Evolutionary conservation across 148 eudicot species (phyloP).

Genomic region (Rhododendron ferrugineum): DNA sequence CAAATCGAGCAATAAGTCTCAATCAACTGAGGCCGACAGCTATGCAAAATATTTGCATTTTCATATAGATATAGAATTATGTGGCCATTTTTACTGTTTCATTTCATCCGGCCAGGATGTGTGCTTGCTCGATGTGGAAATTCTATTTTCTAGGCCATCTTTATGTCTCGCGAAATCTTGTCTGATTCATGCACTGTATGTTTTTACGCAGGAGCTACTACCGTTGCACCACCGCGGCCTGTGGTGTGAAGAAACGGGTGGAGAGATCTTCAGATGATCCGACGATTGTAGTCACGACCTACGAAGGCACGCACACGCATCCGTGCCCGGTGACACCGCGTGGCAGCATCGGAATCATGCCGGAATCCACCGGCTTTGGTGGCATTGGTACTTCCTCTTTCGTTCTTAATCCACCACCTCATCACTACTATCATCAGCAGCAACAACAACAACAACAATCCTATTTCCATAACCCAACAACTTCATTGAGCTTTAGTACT

Average conservation of each 20-base stretch:
- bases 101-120: not conserved
- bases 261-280: slow-evolving; percentile 70
- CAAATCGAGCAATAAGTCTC: not conserved
- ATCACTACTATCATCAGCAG: not conserved
- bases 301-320: slow-evolving; percentile 84
- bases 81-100: not conserved
- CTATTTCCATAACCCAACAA: slow-evolving; percentile 22
- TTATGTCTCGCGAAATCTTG: not conserved
- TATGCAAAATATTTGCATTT: too few species aligned
- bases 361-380: slow-evolving; percentile 21
- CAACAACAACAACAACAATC: slow-evolving; percentile 3
- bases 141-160: not conserved
- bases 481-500: slow-evolving; percentile 9
- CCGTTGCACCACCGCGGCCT: slow-evolving; percentile 72
- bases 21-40: not conserved
- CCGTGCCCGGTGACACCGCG: slow-evolving; percentile 52
- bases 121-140: not conserved
- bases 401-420: slow-evolving; percentile 11
- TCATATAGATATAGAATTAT: too few species aligned
- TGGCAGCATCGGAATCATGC: slow-evolving; percentile 37
- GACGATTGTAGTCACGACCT: slow-evolving; percentile 65
- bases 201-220: slow-evolving; percentile 66
- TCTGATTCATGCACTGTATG: not conserved
- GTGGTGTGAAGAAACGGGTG: slow-evolving; percentile 86
- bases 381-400: slow-evolving; percentile 15